Evolutionary conservation across 2,329 filamentous ascomycete species (phyloP).

Genomic region (Trichoderma sp.): DNA sequence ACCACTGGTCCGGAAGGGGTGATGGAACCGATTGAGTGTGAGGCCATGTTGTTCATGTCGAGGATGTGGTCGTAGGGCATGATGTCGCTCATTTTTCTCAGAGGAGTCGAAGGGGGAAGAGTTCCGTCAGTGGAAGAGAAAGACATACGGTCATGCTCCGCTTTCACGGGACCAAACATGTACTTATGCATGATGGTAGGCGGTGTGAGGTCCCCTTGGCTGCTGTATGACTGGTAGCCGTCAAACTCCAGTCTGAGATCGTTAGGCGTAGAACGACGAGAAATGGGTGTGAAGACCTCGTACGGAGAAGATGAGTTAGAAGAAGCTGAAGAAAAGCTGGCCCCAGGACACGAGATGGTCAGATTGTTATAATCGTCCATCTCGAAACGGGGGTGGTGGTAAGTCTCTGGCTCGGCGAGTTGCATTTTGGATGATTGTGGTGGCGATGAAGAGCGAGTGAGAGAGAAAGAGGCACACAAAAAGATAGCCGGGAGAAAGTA

Average conservation of each 20-base stretch:
- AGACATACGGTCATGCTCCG: conserved; percentile 34
- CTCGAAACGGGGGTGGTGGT: conserved; percentile 34
- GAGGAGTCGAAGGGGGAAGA: conserved; percentile 37
- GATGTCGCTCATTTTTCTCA: conserved; percentile 36
- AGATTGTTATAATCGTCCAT: conserved; percentile 43
- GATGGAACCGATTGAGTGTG: conserved; percentile 36
- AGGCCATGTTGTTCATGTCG: conserved; percentile 34
- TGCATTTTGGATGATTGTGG: conserved; percentile 32
- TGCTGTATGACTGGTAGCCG: conserved; percentile 28
- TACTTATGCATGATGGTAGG: conserved; percentile 36
- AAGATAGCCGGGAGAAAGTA: neutral
- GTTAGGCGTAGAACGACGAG: conserved; percentile 44
- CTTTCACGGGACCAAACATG: conserved; percentile 36
- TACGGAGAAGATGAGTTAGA: conserved; percentile 39
- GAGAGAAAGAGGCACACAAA: neutral
- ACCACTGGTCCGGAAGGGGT: conserved; percentile 39
- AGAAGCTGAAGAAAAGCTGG: conserved; percentile 41
- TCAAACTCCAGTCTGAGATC: conserved; percentile 40
- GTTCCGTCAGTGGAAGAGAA: conserved; percentile 29
- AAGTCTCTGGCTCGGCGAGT: conserved; percentile 34
- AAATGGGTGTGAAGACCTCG: conserved; percentile 45
- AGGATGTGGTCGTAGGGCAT: conserved; percentile 40
- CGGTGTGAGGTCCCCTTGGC: conserved; percentile 36
- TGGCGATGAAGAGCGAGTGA: neutral
- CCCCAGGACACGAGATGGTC: conserved; percentile 36